phyloP scores from a whole-genome alignment of 2,329 filamentous ascomycete species.

The Aspergillus sp. region DNA sequence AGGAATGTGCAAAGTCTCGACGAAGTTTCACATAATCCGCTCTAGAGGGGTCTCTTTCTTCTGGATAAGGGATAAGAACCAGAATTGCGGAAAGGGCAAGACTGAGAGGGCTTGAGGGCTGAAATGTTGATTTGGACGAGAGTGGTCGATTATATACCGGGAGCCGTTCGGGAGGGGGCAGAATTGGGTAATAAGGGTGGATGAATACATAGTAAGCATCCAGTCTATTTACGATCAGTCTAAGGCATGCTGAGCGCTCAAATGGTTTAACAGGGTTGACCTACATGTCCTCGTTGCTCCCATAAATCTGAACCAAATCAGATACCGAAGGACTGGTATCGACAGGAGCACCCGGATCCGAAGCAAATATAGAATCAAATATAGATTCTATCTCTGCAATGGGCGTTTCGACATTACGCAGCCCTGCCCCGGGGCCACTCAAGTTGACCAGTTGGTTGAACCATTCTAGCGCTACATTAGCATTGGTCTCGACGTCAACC shows the following conservation, averaged over 20 bases:
- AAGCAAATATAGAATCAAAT: conserved; percentile 35
- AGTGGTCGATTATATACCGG: conserved; percentile 12
- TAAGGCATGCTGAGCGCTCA: not conserved
- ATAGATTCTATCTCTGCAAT: conserved; percentile 47
- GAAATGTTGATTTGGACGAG: conserved; percentile 4
- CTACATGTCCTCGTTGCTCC: conserved; percentile 39
- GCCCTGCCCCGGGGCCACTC: conserved; percentile 46
- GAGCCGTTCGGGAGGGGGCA: conserved; percentile 17
- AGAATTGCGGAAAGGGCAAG: conserved; percentile 25
- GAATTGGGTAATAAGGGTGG: conserved; percentile 24
- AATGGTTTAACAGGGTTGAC: conserved; percentile 5
- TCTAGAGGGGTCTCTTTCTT: conserved; percentile 13
- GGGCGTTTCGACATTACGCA: conserved; percentile 44
- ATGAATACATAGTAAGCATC: conserved; percentile 28
- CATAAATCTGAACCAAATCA: conserved; percentile 38
- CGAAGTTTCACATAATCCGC: conserved; percentile 15
- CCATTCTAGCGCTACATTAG: conserved; percentile 4
- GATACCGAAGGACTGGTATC: not conserved
- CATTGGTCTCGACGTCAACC: no score
- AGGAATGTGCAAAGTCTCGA: conserved; percentile 17
- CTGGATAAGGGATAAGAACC: conserved; percentile 19
- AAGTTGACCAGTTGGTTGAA: conserved; percentile 10
- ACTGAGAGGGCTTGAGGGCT: conserved; percentile 19
- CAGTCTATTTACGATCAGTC: conserved; percentile 10
- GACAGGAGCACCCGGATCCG: not conserved